Evolutionary conservation across 2,329 filamentous ascomycete species (phyloP), one percentile per base, ranked within the genome.

Genomic region (Cladosporium cucumerinum): DNA sequence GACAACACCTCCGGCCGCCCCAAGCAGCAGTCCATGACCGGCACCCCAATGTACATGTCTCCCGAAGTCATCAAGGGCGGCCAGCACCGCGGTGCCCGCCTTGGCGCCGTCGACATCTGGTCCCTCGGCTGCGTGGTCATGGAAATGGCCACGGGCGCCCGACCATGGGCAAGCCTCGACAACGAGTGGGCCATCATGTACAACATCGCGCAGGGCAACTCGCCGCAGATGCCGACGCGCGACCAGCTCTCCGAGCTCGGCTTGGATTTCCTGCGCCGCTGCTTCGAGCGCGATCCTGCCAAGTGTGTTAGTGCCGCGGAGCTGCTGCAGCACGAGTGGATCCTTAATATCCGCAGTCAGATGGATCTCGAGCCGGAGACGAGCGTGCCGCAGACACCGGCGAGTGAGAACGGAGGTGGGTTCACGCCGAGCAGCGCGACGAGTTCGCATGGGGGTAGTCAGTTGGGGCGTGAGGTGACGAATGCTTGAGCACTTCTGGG

Each of bases 141-240:
- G 49, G 95, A 99, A 78, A 98, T 99, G 94, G 92, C 92, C 3
- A 99, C 95, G 0, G 95, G 95, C 23, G 87, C 93, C 67, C 88
- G 94, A 18, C 95, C 95, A 1, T 99, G 95, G 95, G 92, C 93
- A 28, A 92, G 89, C 69, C 87, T 98, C 55, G 95, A 99, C 81
- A 99, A 99, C 75, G 95, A 99, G 78, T 99, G 93, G 93, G 95
- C 95, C 49, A 98, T 99, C 80, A 99, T 99, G 95, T 99, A 97
- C 84, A 98, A 98, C 81, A 99, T 99, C 74, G 95, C 95, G 1
- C 94, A 97, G 76, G 95, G 95, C 69, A 96, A 97, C 72, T 91
- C 93, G 57, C 95, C 95, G 6, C 89, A 92, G 75, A 83, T 97
- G 64, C 95, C 95, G 1, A 84, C 86, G 0, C 76, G 82, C 0